Evolutionary conservation across 495 filamentous ascomycete genomes (phyloP), one percentile per base, ranked within the genome.

Genomic region (Xylaria flabelliformis): DNA sequence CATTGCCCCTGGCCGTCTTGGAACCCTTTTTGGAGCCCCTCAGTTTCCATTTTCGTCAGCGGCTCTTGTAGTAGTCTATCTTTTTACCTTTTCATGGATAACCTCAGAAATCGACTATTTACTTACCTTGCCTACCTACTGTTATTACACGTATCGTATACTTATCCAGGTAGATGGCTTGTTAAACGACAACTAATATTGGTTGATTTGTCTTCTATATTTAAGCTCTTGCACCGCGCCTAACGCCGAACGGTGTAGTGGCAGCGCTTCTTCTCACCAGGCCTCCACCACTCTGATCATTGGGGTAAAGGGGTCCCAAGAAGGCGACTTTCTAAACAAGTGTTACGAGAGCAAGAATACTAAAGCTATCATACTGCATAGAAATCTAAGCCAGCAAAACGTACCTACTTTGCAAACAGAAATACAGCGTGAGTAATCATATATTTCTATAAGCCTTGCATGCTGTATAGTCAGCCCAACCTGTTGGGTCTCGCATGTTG

Each of bases 21-120:
- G 64, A 39, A 41, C 64, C 34, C 42, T 67, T 67, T 53, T 48
- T 26, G n/a, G 64, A 44, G 50, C 48, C 51, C 65, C 51, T 58
- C 50, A 10, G 17, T 68, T 68, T 41, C 50, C 50, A 21, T 21
- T 68, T 68, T 56, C 50, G 65, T 56, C 50, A 10, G 32, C 32
- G 32, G 17, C 46, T 53, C 46, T 67, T 67, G 10, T 17, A 34
- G 64, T 50, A 64, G 29, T 29, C 53, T 26, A 26, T 1, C 21
- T 55, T 56, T 32, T 5, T 56, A 10, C 26, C 26, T 32, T 15
- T 56, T 34, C 13, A 9, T 7, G 5, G 39, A 39, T 5, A 48
- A 39, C 36, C 36, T 39, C 1, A 12, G 56, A 32, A 3, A 17
- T 39, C 36, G 32, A n/a, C 56, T 59, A 59, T 32, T 17, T 32